Conservation (phyloP, 768 basidiomycete species). For the Coprinopsis cinerea region DNA sequence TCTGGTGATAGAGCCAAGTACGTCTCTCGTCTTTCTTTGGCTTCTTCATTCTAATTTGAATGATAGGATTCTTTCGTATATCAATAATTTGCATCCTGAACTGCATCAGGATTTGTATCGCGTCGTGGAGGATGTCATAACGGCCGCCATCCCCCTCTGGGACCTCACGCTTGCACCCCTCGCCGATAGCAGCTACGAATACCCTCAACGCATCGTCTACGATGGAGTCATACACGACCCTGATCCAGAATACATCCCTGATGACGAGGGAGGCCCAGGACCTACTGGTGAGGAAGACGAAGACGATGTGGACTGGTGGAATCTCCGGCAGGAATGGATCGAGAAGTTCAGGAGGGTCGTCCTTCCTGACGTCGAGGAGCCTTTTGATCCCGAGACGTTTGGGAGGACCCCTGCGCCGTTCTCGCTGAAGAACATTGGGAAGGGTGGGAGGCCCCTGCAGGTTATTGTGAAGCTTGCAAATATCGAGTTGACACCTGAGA, state of each 20-base stretch:
- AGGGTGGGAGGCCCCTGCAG: not conserved
- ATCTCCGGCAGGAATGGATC: not conserved
- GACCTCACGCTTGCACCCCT: conserved; percentile 18
- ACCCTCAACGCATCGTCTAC: not conserved
- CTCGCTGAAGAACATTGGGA: conserved; percentile 15
- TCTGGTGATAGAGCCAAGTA: conserved; percentile 16
- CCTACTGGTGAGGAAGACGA: not conserved
- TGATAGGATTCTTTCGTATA: too few species aligned
- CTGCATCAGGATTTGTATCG: conserved; percentile 18
- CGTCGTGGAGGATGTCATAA: conserved; percentile 22
- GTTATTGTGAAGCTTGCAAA: too few species aligned
- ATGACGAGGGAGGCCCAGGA: not conserved
- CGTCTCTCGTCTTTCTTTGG: not conserved
- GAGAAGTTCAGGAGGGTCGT: not conserved
- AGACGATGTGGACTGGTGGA: not conserved
- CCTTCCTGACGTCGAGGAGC: not conserved
- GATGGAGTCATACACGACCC: not conserved
- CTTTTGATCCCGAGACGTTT: not conserved
- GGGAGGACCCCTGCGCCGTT: not conserved
- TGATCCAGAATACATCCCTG: not conserved
- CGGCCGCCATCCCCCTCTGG: conserved; percentile 25
- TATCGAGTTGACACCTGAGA: conserved; percentile 16
- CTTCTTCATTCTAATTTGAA: too few species aligned
- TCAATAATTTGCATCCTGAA: conserved; percentile 30
- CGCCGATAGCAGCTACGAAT: not conserved